Evolutionary conservation across 2,329 filamentous ascomycete species (phyloP).

Genomic region (Arthrocladium fulminans): DNA sequence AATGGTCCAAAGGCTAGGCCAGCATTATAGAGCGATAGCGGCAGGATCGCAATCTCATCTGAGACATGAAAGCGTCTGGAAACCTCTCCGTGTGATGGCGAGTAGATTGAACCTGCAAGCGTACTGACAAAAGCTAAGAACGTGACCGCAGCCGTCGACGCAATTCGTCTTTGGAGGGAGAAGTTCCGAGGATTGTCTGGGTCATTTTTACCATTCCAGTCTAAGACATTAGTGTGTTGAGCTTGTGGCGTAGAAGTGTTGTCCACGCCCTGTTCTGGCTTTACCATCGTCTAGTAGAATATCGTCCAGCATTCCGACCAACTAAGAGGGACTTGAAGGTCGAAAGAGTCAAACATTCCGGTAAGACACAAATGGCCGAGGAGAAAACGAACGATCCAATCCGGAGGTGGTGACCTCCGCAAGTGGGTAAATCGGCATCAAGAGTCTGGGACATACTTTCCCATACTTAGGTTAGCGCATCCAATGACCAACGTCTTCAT

Average conservation of each 20-base stretch:
- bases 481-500: too few species aligned
- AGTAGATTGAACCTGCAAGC: conserved; percentile 25
- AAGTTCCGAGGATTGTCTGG: conserved; percentile 21
- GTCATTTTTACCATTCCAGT: conserved; percentile 19
- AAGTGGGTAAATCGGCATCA: background rate
- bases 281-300: background rate
- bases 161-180: conserved; percentile 12
- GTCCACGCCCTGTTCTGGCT: background rate
- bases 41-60: conserved; percentile 26
- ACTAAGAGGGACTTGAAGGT: too few species aligned
- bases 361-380: background rate
- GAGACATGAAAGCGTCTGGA: conserved; percentile 30
- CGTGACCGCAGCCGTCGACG: conserved; percentile 17
- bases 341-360: background rate
- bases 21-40: conserved; percentile 30
- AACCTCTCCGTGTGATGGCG: conserved; percentile 45
- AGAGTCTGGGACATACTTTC: too few species aligned
- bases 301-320: background rate
- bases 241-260: too few species aligned
- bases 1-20: conserved; percentile 32
- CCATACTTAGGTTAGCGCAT: too few species aligned
- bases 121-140: conserved; percentile 18
- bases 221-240: conserved; percentile 1
- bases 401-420: background rate
- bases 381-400: background rate